Percentiles rank a stretch among this genome's conserved stretches.
phyloP scores from a whole-genome alignment of 2,329 filamentous ascomycete genomes.

The Didymella arachidicola region DNA sequence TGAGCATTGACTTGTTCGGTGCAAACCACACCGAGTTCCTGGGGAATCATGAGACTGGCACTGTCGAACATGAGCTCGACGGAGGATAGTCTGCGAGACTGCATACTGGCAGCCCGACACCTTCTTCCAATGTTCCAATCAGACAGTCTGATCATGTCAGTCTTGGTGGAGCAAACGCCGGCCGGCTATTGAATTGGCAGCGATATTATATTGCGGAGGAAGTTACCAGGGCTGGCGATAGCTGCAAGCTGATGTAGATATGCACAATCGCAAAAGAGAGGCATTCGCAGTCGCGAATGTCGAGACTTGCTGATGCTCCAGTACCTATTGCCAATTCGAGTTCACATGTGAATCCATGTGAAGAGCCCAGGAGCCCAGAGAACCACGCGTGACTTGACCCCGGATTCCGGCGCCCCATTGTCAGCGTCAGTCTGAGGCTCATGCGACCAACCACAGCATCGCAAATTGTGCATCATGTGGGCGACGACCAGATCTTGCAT shows the following conservation, averaged over 20 bases:
- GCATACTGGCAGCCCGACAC: not conserved
- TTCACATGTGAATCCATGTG: slow-evolving; percentile 20
- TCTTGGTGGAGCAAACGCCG: slow-evolving; percentile 35
- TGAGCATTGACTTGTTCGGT: slow-evolving; percentile 15
- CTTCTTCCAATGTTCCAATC: not conserved
- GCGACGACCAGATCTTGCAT: slow-evolving; percentile 14
- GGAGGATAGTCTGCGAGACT: slow-evolving; percentile 5
- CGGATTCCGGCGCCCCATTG: slow-evolving; percentile 17
- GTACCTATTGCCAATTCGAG: slow-evolving; percentile 9
- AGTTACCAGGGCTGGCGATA: slow-evolving; percentile 30
- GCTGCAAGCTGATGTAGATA: not conserved
- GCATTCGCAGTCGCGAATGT: not conserved
- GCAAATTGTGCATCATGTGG: slow-evolving; percentile 15
- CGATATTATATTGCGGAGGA: slow-evolving; percentile 21
- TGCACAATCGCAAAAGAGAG: not conserved
- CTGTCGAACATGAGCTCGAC: not conserved
- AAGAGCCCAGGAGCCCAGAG: slow-evolving; percentile 8
- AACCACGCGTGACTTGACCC: slow-evolving; percentile 22
- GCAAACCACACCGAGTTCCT: slow-evolving; percentile 11
- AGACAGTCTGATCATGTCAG: slow-evolving; percentile 8
- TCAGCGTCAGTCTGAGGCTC: slow-evolving; percentile 10
- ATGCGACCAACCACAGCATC: slow-evolving; percentile 12
- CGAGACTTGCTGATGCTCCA: slow-evolving; percentile 7
- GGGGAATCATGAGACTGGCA: not conserved
- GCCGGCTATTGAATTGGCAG: slow-evolving; percentile 31